Evolutionary conservation across 78 protist genomes (phyloP).

Genomic region (Dictyostelium intermedium): DNA sequence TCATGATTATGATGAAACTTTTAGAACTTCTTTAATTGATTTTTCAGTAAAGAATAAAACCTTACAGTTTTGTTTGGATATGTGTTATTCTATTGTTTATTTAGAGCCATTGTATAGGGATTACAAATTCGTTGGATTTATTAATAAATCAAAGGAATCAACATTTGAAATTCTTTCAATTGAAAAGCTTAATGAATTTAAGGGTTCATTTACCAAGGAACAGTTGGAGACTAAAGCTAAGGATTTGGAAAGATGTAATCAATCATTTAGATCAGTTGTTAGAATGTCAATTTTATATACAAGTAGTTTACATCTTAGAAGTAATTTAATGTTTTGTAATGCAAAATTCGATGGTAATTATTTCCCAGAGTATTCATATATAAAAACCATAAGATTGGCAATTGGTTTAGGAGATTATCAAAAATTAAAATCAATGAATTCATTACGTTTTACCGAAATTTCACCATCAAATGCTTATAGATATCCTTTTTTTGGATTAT

Average conservation of each 20-base stretch:
- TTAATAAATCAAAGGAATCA: not conserved
- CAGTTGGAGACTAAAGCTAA: not conserved
- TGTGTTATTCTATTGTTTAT: not conserved
- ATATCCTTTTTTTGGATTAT: not conserved
- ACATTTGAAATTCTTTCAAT: not conserved
- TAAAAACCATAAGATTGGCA: not conserved
- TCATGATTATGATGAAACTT: no score
- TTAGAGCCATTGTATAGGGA: not conserved
- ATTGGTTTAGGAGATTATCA: not conserved
- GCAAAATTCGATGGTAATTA: not conserved
- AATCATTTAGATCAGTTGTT: not conserved
- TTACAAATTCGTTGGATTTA: not conserved
- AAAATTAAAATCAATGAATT: not conserved
- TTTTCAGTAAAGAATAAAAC: not conserved
- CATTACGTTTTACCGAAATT: not conserved
- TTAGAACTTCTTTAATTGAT: not conserved
- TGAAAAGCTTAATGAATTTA: not conserved
- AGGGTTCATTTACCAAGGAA: not conserved
- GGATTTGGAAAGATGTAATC: not conserved
- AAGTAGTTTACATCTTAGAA: not conserved
- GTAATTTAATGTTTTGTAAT: constrained; percentile 8
- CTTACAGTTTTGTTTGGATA: not conserved
- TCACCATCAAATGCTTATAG: not conserved
- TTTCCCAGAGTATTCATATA: not conserved
- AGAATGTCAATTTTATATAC: not conserved